phyloP scores from a whole-genome alignment of 2,329 filamentous ascomycete genomes.

The Pseudonectria buxi region DNA sequence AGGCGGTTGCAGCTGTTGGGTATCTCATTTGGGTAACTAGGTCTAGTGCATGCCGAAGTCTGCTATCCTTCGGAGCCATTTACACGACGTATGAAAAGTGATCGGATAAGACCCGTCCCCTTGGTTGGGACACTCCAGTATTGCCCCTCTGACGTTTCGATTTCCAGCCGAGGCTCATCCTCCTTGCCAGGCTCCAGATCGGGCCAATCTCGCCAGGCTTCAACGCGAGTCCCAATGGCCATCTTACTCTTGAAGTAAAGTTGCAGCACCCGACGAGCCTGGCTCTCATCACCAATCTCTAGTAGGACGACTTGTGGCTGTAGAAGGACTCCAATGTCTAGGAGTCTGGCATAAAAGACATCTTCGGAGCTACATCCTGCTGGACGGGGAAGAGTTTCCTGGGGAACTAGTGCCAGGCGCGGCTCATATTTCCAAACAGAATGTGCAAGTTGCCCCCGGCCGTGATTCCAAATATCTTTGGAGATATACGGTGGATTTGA shows the following conservation, averaged over 20 bases:
- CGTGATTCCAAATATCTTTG: constrained; percentile 33
- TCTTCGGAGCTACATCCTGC: constrained; percentile 34
- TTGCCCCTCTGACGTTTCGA: constrained; percentile 6
- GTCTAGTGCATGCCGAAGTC: background rate
- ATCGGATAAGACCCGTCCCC: constrained; percentile 43
- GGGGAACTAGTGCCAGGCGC: constrained; percentile 64
- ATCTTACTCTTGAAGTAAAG: constrained; percentile 33
- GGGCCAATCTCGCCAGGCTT: constrained; percentile 69
- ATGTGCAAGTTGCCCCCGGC: constrained; percentile 45
- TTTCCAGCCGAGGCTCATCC: constrained; percentile 20
- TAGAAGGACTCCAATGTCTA: constrained; percentile 46
- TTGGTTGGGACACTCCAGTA: constrained; percentile 29
- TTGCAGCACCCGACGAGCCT: constrained; percentile 57
- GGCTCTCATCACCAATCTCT: constrained; percentile 64
- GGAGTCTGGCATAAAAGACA: constrained; percentile 61
- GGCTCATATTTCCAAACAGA: constrained; percentile 83
- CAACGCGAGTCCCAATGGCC: constrained; percentile 33
- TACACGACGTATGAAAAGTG: constrained; percentile 26
- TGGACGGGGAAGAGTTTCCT: constrained; percentile 21
- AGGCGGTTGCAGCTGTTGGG: no score
- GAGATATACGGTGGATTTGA: constrained; percentile 94
- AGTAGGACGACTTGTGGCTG: constrained; percentile 53
- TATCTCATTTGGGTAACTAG: no score
- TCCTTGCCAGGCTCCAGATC: constrained; percentile 29
- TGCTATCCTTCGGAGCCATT: background rate